Evolutionary conservation across 1,284 basidiomycete genomes (phyloP).

Genomic region (Boletus smithii): DNA sequence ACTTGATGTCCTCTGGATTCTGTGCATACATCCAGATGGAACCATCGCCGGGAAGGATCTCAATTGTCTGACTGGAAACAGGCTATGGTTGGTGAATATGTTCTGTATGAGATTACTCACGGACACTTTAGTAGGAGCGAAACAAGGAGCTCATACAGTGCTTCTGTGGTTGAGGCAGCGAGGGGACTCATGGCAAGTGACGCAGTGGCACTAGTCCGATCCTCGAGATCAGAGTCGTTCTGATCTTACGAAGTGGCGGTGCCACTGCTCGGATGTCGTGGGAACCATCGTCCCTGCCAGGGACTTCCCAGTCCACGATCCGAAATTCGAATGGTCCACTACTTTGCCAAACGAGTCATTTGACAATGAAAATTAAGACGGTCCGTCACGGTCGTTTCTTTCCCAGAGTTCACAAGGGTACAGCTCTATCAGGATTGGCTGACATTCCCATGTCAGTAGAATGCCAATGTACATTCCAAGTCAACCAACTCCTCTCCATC

Average conservation of each 20-base stretch:
- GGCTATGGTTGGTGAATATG: not conserved
- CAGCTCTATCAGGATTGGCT: no score
- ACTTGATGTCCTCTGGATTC: not conserved
- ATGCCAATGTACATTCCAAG: conserved; percentile 22
- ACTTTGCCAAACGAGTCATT: no score
- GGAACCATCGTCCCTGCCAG: no score
- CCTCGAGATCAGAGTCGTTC: not conserved
- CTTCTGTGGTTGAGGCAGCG: conserved; percentile 2
- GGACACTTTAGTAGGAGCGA: conserved; percentile 23
- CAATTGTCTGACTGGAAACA: conserved; percentile 24
- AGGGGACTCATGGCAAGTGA: not conserved
- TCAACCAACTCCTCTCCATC: not conserved
- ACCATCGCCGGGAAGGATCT: conserved; percentile 29
- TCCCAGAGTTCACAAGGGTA: not conserved
- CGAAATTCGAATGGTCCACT: no score
- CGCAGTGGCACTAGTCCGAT: not conserved
- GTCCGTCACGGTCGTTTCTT: not conserved
- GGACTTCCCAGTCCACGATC: no score
- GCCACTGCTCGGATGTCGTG: no score
- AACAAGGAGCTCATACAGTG: conserved; percentile 23
- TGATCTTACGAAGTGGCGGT: no score
- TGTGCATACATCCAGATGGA: conserved; percentile 14
- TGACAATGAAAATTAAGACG: no score
- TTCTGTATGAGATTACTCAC: conserved; percentile 18
- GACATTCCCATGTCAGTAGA: not conserved